Evolutionary conservation across 306 rosid species (phyloP).

Genomic region (Abrus pulchellus): DNA sequence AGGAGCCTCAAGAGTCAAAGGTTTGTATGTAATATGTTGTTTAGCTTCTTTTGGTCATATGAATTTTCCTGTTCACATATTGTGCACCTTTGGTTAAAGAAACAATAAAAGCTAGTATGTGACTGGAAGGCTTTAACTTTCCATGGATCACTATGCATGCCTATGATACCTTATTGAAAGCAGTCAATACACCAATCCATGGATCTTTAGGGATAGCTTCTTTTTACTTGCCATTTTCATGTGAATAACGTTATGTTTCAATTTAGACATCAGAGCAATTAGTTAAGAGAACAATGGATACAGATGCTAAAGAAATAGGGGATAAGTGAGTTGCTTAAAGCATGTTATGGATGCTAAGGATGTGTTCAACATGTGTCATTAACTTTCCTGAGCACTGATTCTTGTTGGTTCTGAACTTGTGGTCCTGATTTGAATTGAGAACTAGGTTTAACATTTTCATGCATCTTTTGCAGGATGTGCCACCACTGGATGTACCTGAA

Average conservation of each 20-base stretch:
- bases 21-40: conserved; percentile 56
- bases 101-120: not conserved
- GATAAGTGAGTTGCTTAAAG: conserved; percentile 8
- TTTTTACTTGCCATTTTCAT: not conserved
- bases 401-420: conserved; percentile 33
- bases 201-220: conserved; percentile 1
- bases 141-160: conserved; percentile 7
- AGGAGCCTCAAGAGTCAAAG: conserved; percentile 83
- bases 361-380: conserved; percentile 32
- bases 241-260: not conserved
- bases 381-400: conserved; percentile 41
- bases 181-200: conserved; percentile 11
- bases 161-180: not conserved
- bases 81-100: not conserved
- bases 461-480: conserved; percentile 75
- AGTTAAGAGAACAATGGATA: conserved; percentile 2
- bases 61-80: conserved; percentile 20
- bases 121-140: conserved; percentile 31
- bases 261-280: conserved; percentile 9
- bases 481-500: conserved; percentile 89
- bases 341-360: conserved; percentile 36
- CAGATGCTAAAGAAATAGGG: conserved; percentile 34
- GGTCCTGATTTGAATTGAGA: conserved; percentile 38
- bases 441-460: conserved; percentile 39
- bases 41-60: conserved; percentile 33